Evolutionary conservation across 1,284 basidiomycete genomes (phyloP).

Genomic region (Sporisorium exsertum): DNA sequence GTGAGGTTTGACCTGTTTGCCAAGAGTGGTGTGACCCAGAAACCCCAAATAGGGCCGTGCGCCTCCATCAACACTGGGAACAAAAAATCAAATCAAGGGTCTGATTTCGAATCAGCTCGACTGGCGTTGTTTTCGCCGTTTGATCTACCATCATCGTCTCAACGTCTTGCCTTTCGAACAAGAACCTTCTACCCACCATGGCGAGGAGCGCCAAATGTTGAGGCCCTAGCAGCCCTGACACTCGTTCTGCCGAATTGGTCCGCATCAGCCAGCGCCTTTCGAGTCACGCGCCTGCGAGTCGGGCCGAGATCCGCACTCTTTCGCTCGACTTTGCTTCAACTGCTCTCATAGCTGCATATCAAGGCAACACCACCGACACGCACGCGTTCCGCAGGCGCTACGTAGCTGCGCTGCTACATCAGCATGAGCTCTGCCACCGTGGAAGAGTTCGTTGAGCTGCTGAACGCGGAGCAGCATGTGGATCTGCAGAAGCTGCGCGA

Average conservation of each 20-base stretch:
- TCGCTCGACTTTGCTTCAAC: neutral
- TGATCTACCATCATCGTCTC: neutral
- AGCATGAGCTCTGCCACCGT: conserved; percentile 58
- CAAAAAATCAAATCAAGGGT: neutral
- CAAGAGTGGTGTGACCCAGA: neutral
- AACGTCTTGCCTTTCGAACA: neutral
- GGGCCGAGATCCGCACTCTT: neutral
- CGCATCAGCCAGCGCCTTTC: neutral
- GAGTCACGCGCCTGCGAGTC: neutral
- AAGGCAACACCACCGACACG: neutral
- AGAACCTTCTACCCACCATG: neutral
- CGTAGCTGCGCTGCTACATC: too few species aligned
- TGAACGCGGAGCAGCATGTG: conserved; percentile 66
- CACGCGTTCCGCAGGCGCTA: too few species aligned
- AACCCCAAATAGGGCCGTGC: neutral
- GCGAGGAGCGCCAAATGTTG: neutral
- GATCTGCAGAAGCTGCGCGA: conserved; percentile 64
- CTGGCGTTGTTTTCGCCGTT: neutral
- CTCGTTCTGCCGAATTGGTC: neutral
- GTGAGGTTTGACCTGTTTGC: neutral
- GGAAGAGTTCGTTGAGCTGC: conserved; percentile 64
- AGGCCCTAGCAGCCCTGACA: neutral
- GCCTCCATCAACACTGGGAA: neutral
- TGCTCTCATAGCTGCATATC: neutral
- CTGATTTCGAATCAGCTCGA: neutral